These are phyloP conservation scores for Xylariaceae sp. DNA, from an alignment of 2,329 filamentous ascomycete genomes.

Conservation along the genomic window DNA sequence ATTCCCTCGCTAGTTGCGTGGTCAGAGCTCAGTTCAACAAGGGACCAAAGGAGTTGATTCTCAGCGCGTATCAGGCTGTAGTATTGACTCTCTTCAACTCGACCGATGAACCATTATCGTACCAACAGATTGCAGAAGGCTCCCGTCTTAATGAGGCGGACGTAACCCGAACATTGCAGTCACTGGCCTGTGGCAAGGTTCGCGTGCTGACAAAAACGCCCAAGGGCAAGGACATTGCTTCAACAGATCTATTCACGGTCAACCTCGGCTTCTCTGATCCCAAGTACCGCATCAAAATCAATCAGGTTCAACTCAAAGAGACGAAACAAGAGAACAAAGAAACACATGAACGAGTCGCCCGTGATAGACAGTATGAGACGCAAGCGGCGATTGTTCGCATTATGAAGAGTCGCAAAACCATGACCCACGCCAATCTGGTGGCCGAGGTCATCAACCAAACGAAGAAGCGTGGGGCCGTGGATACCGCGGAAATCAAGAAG, in stretches of 20 bases:
- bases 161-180: conserved; percentile 86
- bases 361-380: conserved; percentile 90
- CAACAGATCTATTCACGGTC: conserved; percentile 77
- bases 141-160: conserved; percentile 73
- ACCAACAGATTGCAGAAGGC: conserved; percentile 66
- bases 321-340: conserved; percentile 92
- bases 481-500: conserved; percentile 84
- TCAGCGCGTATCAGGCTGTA: conserved; percentile 87
- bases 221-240: conserved; percentile 71
- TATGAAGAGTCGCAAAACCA: conserved; percentile 89
- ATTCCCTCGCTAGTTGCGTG: conserved; percentile 85
- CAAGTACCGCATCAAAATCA: conserved; percentile 94
- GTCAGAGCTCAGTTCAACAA: conserved; percentile 75
- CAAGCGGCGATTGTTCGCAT: conserved; percentile 95
- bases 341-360: conserved; percentile 83
- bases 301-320: conserved; percentile 96
- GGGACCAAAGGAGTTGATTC: conserved; percentile 79
- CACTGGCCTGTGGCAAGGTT: conserved; percentile 83
- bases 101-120: conserved; percentile 58
- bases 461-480: conserved; percentile 77
- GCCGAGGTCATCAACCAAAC: conserved; percentile 90
- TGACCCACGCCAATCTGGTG: conserved; percentile 81
- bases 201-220: conserved; percentile 82
- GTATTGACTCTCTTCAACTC: conserved; percentile 88
- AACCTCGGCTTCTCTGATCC: conserved; percentile 72